Evolutionary conservation across 2,329 filamentous ascomycete species (phyloP), one percentile per base, ranked within the genome.

Genomic region (Alternaria sp.): DNA sequence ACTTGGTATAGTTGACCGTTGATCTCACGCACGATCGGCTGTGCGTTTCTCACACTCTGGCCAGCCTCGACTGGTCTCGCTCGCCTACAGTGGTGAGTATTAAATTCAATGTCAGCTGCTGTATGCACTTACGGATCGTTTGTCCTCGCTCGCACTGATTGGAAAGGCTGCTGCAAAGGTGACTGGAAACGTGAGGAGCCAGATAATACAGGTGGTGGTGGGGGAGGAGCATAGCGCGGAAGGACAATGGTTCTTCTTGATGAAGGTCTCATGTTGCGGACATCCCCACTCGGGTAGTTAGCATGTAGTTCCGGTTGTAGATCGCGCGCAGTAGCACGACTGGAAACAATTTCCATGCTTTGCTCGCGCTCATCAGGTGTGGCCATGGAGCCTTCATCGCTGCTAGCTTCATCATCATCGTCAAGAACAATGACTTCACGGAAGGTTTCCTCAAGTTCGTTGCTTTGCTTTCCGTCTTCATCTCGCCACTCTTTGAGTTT

Each of bases 381-480:
- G 11, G 68, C 63, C 23, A 58, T 44, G 14, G 70, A 68, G 10
- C 79, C 81, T 55, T 82, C 77, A 58, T 82, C 81, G 54, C 66
- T 67, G 45, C 65, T 64, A 20, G 81, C 81, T 46, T 87, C 85
- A 57, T 89, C 86, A 71, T 89, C 87, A 71, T 89, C 87, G 57
- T 88, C 87, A 59, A 90, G 86, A 57, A 89, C 85, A 69, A 90
- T 89, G 61, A 89, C 86, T 75, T 90, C 88, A 54, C 87, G 85
- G 57, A 90, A 87, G 28, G 88, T 86, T 68, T 89, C 87, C 72
- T 89, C 87, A 21, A 89, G 80, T 56, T 87, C 86, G 46, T 82
- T 73, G 74, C 84, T 79, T 75, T 87, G 85, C 46, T 73, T 71
- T 49, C 71, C 71, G 10, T 86, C 83, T 74, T 89, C 87, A 50